Conservation (phyloP, 345 rosid genomes). For the Geranium brycei region DNA sequence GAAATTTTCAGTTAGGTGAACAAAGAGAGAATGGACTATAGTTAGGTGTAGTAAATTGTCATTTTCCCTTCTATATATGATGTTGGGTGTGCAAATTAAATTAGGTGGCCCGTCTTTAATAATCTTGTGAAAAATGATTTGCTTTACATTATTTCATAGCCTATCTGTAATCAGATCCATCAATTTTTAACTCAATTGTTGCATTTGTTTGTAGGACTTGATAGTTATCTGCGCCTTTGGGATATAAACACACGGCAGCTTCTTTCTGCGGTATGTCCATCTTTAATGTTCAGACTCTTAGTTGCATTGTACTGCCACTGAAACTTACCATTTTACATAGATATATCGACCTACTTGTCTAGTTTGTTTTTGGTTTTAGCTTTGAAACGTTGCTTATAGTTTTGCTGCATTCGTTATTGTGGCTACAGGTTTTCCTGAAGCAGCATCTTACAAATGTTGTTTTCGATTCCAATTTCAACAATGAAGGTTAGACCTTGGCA, state of each 20-base stretch:
- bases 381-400: background rate
- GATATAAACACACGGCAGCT: constrained; percentile 69
- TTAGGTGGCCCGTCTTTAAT: no score
- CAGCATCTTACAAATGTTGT: constrained; percentile 75
- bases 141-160: background rate
- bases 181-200: constrained; percentile 2
- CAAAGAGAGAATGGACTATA: no score
- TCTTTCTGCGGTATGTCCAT: constrained; percentile 62
- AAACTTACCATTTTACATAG: no score
- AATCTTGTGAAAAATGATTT: background rate
- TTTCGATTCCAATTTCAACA: constrained; percentile 50
- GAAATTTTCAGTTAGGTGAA: no score
- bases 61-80: no score
- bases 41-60: no score
- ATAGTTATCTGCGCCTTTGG: constrained; percentile 83
- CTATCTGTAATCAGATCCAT: background rate
- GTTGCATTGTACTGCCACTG: background rate
- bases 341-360: no score
- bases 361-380: background rate
- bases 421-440: constrained; percentile 69
- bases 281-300: no score
- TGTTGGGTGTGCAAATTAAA: no score
- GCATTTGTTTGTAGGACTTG: constrained; percentile 48
- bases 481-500: constrained; percentile 31
- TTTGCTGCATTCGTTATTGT: background rate